Conservation (phyloP, 2,329 filamentous ascomycete genomes). For the Leptodontidium sp. region DNA sequence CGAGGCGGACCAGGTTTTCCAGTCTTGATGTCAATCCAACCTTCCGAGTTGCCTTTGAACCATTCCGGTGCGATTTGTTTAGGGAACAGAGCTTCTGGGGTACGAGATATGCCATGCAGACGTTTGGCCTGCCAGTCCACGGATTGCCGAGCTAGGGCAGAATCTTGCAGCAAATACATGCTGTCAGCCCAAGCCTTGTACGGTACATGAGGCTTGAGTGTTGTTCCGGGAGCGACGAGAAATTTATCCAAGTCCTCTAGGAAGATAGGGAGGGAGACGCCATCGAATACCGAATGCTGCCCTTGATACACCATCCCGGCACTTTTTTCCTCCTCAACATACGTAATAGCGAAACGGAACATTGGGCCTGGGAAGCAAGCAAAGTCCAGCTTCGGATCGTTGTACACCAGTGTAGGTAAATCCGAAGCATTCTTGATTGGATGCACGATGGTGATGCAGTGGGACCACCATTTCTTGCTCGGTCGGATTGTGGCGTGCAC, state of each 20-base stretch:
- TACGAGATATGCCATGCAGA: constrained; percentile 15
- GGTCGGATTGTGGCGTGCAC: constrained; percentile 29
- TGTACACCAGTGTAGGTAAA: constrained; percentile 18
- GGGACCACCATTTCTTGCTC: constrained; percentile 23
- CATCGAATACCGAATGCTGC: constrained; percentile 32
- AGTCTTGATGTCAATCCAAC: constrained; percentile 26
- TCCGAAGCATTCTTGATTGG: constrained; percentile 19
- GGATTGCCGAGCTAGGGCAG: constrained; percentile 6
- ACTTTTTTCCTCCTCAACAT: constrained; percentile 28
- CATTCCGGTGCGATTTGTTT: constrained; percentile 23
- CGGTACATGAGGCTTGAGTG: constrained; percentile 20
- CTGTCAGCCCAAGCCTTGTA: constrained; percentile 31
- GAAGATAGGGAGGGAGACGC: constrained; percentile 24
- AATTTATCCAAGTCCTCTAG: constrained; percentile 26
- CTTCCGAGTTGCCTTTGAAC: constrained; percentile 29
- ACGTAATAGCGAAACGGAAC: constrained; percentile 22
- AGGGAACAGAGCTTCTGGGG: constrained; percentile 22
- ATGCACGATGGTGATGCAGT: constrained; percentile 21
- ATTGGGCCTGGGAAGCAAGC: constrained; percentile 27
- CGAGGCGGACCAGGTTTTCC: constrained; percentile 23
- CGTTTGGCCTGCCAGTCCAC: constrained; percentile 28
- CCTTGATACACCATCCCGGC: constrained; percentile 27
- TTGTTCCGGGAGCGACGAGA: background rate
- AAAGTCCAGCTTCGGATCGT: constrained; percentile 25
- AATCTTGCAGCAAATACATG: constrained; percentile 27